Evolutionary conservation across 805 yeast species (phyloP).

Genomic region (Schwanniomyces occidentalis): DNA sequence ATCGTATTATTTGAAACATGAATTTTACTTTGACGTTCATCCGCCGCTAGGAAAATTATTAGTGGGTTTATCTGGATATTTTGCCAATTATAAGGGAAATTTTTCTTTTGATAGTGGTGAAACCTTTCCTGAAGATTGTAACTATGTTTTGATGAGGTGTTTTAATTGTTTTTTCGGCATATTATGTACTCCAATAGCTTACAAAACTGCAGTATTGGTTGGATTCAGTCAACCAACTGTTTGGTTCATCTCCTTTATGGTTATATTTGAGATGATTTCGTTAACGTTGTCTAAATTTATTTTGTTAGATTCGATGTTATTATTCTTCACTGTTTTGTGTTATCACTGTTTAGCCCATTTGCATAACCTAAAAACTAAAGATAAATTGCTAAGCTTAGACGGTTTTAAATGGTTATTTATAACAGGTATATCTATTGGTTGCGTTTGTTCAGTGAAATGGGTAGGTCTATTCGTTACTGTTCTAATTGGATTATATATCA

Average conservation of each 20-base stretch:
- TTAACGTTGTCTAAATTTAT: slow-evolving; percentile 87
- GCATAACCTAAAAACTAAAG: slow-evolving; percentile 44
- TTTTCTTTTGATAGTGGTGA: slow-evolving; percentile 88
- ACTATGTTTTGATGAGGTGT: slow-evolving; percentile 82
- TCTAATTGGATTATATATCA: slow-evolving; percentile 58
- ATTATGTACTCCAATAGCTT: slow-evolving; percentile 82
- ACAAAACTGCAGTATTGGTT: slow-evolving; percentile 73
- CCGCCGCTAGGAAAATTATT: slow-evolving; percentile 96
- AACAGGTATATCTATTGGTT: slow-evolving; percentile 72
- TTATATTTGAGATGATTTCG: slow-evolving; percentile 77
- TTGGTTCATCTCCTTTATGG: slow-evolving; percentile 81
- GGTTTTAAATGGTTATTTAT: slow-evolving; percentile 58
- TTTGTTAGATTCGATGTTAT: slow-evolving; percentile 84
- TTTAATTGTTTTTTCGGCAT: slow-evolving; percentile 86
- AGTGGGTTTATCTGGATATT: slow-evolving; percentile 81
- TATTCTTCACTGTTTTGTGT: slow-evolving; percentile 72
- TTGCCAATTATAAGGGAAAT: slow-evolving; percentile 85
- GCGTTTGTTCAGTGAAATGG: slow-evolving; percentile 85
- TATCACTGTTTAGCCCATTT: slow-evolving; percentile 43
- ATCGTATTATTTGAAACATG: slow-evolving; percentile 81
- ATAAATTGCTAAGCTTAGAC: slow-evolving; percentile 34
- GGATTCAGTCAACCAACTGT: slow-evolving; percentile 71
- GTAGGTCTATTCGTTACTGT: slow-evolving; percentile 73
- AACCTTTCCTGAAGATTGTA: slow-evolving; percentile 71
- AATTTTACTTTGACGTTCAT: slow-evolving; percentile 93